Base-by-base conservation (phyloP, 495 filamentous ascomycete species). In the Penicillium cataractarum region DNA sequence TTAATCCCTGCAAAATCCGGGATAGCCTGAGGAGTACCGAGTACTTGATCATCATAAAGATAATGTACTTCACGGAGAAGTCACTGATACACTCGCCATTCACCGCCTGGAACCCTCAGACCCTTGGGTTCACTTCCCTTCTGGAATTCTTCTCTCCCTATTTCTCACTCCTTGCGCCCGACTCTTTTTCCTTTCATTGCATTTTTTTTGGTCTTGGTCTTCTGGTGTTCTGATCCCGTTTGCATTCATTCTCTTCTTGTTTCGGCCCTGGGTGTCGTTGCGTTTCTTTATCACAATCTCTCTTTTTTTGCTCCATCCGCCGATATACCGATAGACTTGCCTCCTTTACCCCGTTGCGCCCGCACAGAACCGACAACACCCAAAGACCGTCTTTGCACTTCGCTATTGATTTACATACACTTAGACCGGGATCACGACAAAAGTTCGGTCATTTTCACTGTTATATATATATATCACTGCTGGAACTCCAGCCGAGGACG, bases 51-150 rank as follows among this genome's bases (percentile, higher is more conserved):
- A 0, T 19, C 1, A 19, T 7, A 32, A 19, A 12, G 13, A n/a
- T 24, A 29, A 29, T 17, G 12, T n/a, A 33, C n/a, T 22, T 24
- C 2, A 10, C 2, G 4, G 4, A 0, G 4, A 12, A 21, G 32
- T 19, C 37, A 32, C 29, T 12, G 26, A 42, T 66, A 64, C 60
- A 3, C 29, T 7, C 22, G 31, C 54, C 48, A 66, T 71, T 73
- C 70, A 73, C 70, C 70, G 70, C 70, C 70, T 63, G 37, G 26
- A 61, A 37, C 67, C 27, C 65, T 69, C 63, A 60, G 63, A 42
- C 67, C 70, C 62, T 52, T 15, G 9, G 29, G 57, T 57, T 55
- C 49, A 51, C 57, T 57, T 56, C 50, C 39, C 44, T 64, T 63
- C 44, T 62, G 56, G 60, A 65, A 62, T 65, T 68, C 60, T 55